A percentile compares a stretch with the other conserved stretches of the same genome.
Evolutionary conservation across 2,329 filamentous ascomycete species (phyloP).

Genomic region (Fusarium sp.): DNA sequence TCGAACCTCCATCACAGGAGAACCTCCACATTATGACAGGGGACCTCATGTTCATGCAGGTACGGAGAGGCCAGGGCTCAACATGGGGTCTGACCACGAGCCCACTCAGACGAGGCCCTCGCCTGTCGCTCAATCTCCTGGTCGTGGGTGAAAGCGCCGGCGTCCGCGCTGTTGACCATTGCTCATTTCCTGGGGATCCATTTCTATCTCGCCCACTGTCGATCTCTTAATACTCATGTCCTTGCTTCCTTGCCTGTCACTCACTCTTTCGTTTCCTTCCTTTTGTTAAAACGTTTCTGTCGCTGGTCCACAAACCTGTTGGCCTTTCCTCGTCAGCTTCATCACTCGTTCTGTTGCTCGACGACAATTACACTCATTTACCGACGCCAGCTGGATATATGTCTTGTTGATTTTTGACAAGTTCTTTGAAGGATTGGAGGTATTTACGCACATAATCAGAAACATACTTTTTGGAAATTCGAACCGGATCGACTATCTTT

Average conservation of each 20-base stretch:
- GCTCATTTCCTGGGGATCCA: constrained; percentile 46
- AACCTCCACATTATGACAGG: constrained; percentile 35
- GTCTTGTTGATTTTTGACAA: constrained; percentile 35
- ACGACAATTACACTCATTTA: constrained; percentile 40
- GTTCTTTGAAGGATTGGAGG: constrained; percentile 32
- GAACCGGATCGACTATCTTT: constrained; percentile 36
- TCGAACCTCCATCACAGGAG: constrained; percentile 27
- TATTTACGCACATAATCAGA: constrained; percentile 29
- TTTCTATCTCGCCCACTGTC: constrained; percentile 40
- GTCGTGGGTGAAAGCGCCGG: constrained; percentile 29
- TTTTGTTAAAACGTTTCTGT: constrained; percentile 40
- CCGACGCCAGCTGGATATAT: constrained; percentile 23
- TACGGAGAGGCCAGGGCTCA: constrained; percentile 20
- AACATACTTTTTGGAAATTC: constrained; percentile 36
- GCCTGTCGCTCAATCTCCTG: constrained; percentile 40
- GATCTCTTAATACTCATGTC: constrained; percentile 41
- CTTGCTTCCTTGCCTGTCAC: constrained; percentile 31
- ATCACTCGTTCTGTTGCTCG: constrained; percentile 45
- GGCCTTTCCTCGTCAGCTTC: constrained; percentile 31
- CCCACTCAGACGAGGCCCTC: constrained; percentile 35
- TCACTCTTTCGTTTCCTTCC: constrained; percentile 37
- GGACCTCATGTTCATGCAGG: constrained; percentile 29
- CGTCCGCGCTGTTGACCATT: constrained; percentile 38
- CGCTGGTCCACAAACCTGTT: constrained; percentile 38
- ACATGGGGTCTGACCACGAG: constrained; percentile 24